Evolutionary conservation across 2,329 filamentous ascomycete species (phyloP).

Genomic region (Neonectria magnoliae): DNA sequence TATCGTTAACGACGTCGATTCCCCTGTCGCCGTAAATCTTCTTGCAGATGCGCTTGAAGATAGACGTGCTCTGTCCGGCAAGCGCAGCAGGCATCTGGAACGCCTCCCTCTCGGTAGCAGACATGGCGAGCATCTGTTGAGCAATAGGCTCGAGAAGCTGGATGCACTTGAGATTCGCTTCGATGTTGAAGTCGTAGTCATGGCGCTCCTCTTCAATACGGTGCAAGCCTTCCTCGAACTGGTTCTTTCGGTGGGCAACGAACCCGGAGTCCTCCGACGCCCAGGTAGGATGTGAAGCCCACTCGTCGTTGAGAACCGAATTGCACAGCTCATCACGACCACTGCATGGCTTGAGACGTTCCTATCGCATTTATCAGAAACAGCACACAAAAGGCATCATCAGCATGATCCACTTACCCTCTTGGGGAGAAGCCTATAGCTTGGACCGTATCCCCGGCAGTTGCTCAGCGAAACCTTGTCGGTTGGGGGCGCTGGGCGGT

Average conservation of each 20-base stretch:
- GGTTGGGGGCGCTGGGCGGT: conserved; percentile 76
- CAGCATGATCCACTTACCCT: conserved; percentile 58
- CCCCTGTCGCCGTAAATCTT: conserved; percentile 96
- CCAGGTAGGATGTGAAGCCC: conserved; percentile 99
- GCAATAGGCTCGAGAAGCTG: conserved; percentile 95
- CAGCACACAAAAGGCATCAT: not conserved
- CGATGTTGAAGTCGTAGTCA: conserved; percentile 98
- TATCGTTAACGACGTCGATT: conserved; percentile 83
- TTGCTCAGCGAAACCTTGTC: conserved; percentile 93
- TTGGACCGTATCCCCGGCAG: conserved; percentile 93
- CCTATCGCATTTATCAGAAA: conserved; percentile 53
- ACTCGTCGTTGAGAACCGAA: conserved; percentile 94
- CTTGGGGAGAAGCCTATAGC: conserved; percentile 91
- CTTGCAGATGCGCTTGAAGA: conserved; percentile 96
- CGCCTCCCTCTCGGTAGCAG: conserved; percentile 72
- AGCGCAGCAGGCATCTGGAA: conserved; percentile 87
- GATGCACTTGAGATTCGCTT: conserved; percentile 93
- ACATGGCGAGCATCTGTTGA: conserved; percentile 86
- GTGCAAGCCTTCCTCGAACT: conserved; percentile 92
- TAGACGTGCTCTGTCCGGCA: conserved; percentile 92
- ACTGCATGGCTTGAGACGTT: conserved; percentile 90
- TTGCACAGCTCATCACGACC: conserved; percentile 95
- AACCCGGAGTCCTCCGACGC: conserved; percentile 98
- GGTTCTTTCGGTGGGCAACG: conserved; percentile 96
- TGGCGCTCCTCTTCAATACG: conserved; percentile 98